Conservation (phyloP, 2,329 filamentous ascomycete genomes). For the Blumeria hordei region DNA sequence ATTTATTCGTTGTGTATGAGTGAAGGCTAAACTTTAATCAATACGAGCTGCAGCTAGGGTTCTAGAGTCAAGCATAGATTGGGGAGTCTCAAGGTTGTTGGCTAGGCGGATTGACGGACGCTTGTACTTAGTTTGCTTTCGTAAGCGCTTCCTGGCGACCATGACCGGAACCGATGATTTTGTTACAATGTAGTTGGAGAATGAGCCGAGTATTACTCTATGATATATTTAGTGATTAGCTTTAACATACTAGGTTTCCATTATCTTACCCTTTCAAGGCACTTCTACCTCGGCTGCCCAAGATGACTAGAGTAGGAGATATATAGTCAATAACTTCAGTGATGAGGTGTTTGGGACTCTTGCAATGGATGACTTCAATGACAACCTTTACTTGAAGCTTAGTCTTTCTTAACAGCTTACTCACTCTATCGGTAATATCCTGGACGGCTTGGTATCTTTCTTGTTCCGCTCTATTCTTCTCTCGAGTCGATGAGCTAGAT, state of each 20-base stretch:
- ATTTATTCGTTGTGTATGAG: too few species aligned
- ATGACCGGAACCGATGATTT: conserved; percentile 95
- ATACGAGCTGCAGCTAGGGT: neutral
- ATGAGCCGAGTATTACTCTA: conserved; percentile 82
- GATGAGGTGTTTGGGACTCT: conserved; percentile 86
- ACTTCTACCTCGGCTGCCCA: conserved; percentile 76
- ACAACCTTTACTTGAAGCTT: conserved; percentile 78
- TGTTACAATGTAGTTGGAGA: conserved; percentile 91
- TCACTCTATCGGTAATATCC: conserved; percentile 59
- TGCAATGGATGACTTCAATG: conserved; percentile 94
- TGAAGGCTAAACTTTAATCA: neutral
- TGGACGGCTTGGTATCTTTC: conserved; percentile 64
- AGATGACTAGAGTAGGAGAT: conserved; percentile 73
- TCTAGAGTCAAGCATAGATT: neutral
- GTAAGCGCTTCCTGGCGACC: conserved; percentile 77
- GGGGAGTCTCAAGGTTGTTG: conserved; percentile 55
- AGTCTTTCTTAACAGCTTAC: conserved; percentile 75
- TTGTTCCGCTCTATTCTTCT: conserved; percentile 39
- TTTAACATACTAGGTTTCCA: too few species aligned
- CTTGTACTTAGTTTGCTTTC: conserved; percentile 68
- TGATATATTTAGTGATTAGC: neutral
- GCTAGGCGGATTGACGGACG: conserved; percentile 45
- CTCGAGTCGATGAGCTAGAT: conserved; percentile 18
- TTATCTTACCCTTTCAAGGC: conserved; percentile 65
- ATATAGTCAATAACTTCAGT: conserved; percentile 92